Evolutionary conservation across 352 stramenopile species (phyloP).

Genomic region (Pythium catenulatum): DNA sequence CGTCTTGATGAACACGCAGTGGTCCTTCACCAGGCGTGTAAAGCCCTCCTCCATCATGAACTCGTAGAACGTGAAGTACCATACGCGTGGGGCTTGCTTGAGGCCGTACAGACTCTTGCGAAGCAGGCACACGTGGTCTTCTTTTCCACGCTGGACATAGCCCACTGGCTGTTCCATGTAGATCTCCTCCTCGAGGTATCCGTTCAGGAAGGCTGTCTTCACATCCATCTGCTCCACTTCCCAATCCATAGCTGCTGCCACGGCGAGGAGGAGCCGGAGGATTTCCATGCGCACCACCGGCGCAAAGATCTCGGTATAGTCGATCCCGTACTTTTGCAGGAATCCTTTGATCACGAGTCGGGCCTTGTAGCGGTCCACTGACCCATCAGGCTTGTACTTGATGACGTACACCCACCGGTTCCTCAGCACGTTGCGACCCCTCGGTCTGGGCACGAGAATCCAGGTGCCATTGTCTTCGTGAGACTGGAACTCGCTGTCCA

Average conservation of each 20-base stretch:
- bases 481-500: not conserved
- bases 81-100: too few relatives aligned
- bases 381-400: not conserved
- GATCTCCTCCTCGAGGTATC: slow-evolving; percentile 29
- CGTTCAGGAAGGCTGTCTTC: slow-evolving; percentile 47
- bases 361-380: slow-evolving; percentile 19
- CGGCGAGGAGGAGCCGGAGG: not conserved
- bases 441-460: not conserved
- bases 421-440: not conserved
- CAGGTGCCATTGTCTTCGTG: not conserved
- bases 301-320: slow-evolving; percentile 15
- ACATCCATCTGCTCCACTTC: slow-evolving; percentile 45
- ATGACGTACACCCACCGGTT: not conserved
- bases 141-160: too few relatives aligned
- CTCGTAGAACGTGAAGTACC: not conserved
- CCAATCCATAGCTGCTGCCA: not conserved
- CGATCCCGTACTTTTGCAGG: not conserved
- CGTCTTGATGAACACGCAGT: slow-evolving; percentile 45
- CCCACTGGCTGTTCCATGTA: too few relatives aligned
- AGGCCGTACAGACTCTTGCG: too few relatives aligned
- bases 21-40: slow-evolving; percentile 26
- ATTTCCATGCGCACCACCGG: not conserved
- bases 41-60: slow-evolving; percentile 39
- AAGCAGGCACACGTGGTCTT: too few relatives aligned
- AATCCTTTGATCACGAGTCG: not conserved